Evolutionary conservation across 2,329 filamentous ascomycete genomes (phyloP).

Genomic region (Zasmidium citrigriseum): DNA sequence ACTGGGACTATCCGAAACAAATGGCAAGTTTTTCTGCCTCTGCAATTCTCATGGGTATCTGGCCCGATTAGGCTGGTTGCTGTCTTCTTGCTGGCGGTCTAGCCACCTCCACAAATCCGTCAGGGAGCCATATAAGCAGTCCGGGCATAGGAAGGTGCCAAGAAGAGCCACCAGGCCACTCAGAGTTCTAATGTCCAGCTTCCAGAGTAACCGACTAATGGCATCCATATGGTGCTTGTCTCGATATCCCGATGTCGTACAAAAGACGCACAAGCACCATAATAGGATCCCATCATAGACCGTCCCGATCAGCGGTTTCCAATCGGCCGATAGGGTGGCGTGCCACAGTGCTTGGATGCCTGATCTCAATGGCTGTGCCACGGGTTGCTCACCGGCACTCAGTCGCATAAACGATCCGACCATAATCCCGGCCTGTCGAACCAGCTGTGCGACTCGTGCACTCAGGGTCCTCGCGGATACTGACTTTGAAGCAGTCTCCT

Average conservation of each 20-base stretch:
- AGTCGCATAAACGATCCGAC: constrained; percentile 4
- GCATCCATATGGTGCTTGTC: constrained; percentile 5
- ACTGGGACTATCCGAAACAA: too few species aligned
- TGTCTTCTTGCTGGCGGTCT: too few species aligned
- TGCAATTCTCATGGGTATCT: too few species aligned
- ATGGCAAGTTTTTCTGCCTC: too few species aligned
- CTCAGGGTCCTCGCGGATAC: not conserved
- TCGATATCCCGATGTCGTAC: not conserved
- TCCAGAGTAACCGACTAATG: too few species aligned
- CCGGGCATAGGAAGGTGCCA: too few species aligned
- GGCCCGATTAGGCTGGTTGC: too few species aligned
- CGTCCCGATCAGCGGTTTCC: constrained; percentile 1
- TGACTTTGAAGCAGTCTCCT: not conserved
- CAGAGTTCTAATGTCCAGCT: too few species aligned
- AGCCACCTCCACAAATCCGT: too few species aligned
- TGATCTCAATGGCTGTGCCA: not conserved
- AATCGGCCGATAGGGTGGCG: not conserved
- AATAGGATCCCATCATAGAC: constrained; percentile 2
- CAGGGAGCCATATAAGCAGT: too few species aligned
- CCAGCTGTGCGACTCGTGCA: constrained; percentile 2
- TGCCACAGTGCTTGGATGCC: not conserved
- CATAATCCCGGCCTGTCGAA: constrained; percentile 3
- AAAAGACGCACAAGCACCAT: constrained; percentile 1
- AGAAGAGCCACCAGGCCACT: too few species aligned
- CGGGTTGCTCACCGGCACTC: constrained; percentile 1